Evolutionary conservation across 257 asterid genomes (phyloP).

Genomic region (Henckelia pumila): DNA sequence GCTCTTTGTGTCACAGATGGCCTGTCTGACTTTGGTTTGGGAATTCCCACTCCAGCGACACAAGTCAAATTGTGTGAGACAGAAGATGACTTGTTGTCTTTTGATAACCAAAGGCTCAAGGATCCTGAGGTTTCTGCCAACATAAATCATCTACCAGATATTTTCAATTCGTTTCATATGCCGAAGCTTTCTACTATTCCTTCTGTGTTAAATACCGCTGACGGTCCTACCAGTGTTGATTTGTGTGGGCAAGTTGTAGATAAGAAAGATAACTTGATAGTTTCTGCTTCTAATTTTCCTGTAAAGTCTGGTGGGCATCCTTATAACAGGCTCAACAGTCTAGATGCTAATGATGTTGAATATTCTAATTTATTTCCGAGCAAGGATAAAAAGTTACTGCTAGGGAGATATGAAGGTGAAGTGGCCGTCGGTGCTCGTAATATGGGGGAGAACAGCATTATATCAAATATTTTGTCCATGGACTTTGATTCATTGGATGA

Average conservation of each 20-base stretch:
- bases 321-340: slow-evolving; percentile 35
- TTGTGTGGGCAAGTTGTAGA: slow-evolving; percentile 46
- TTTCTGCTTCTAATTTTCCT: slow-evolving; percentile 44
- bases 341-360: slow-evolving; percentile 35
- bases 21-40: slow-evolving; percentile 36
- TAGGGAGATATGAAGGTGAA: slow-evolving; percentile 51
- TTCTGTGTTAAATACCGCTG: slow-evolving; percentile 32
- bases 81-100: slow-evolving; percentile 60
- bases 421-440: slow-evolving; percentile 34
- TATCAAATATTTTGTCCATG: slow-evolving; percentile 79
- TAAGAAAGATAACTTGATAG: slow-evolving; percentile 40
- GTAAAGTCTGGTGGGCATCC: slow-evolving; percentile 36
- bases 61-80: slow-evolving; percentile 36
- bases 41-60: slow-evolving; percentile 25
- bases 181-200: slow-evolving; percentile 40
- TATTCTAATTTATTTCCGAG: slow-evolving; percentile 37
- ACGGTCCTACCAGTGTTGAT: slow-evolving; percentile 33
- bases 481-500: slow-evolving; percentile 81
- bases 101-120: slow-evolving; percentile 56
- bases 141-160: slow-evolving; percentile 35
- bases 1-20: slow-evolving; percentile 23
- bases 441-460: slow-evolving; percentile 82
- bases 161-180: slow-evolving; percentile 35
- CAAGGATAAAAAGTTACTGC: slow-evolving; percentile 37
- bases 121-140: slow-evolving; percentile 51